Conservation (phyloP, 169 alveolate species). For the Plasmodium knowlesi region DNA sequence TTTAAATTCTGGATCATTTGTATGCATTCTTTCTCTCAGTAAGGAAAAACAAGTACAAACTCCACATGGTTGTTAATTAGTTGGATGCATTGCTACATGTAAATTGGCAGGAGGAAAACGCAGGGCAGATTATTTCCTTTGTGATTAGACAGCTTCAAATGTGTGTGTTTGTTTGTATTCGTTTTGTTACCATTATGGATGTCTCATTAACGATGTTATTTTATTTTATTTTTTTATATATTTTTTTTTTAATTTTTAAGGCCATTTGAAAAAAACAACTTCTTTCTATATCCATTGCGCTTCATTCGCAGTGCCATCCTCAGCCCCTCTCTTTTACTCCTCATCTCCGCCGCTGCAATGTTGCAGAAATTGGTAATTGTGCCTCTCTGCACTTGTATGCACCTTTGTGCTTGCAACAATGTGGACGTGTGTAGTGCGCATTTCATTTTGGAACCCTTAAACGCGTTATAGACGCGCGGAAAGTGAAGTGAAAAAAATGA, state of each 20-base stretch:
- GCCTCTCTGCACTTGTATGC: conserved; percentile 56
- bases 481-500: not conserved
- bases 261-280: not conserved
- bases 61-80: not conserved
- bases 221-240: not conserved
- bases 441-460: not conserved
- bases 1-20: not conserved
- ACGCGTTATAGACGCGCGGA: not conserved
- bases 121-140: not conserved
- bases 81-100: not conserved
- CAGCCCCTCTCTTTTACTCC: not conserved
- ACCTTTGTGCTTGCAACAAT: not conserved
- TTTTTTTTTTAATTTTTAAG: not conserved
- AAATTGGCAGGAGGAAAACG: not conserved
- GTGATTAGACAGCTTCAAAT: not conserved
- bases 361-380: not conserved
- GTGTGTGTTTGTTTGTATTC: not conserved
- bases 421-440: not conserved
- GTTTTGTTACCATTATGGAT: not conserved
- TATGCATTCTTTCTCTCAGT: conserved; percentile 21
- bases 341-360: not conserved
- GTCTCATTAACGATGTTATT: not conserved
- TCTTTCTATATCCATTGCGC: not conserved
- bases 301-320: not conserved
- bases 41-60: not conserved